Conservation (phyloP, 768 basidiomycete species). For the Termitomyces sp. region DNA sequence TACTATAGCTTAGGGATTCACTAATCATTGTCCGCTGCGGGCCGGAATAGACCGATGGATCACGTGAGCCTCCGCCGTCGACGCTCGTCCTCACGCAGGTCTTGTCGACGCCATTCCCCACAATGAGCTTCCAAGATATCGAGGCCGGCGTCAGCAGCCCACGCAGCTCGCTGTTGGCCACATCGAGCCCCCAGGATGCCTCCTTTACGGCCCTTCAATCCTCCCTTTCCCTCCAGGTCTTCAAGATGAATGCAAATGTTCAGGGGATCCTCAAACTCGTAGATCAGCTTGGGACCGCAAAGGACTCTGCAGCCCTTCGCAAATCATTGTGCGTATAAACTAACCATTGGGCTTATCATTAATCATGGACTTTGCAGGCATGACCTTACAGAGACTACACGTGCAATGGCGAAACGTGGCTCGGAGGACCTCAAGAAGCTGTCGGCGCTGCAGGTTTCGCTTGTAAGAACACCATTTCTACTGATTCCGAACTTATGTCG, state of each 20-base stretch:
- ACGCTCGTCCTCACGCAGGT: not conserved
- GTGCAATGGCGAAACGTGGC: slow-evolving; percentile 91
- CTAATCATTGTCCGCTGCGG: no score
- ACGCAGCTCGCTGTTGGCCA: slow-evolving; percentile 26
- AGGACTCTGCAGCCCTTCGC: slow-evolving; percentile 76
- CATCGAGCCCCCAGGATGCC: slow-evolving; percentile 58
- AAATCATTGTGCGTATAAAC: slow-evolving; percentile 73
- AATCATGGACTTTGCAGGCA: slow-evolving; percentile 47
- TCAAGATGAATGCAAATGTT: slow-evolving; percentile 98
- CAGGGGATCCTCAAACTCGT: slow-evolving; percentile 94
- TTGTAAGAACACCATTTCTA: slow-evolving; percentile 40
- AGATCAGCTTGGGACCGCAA: slow-evolving; percentile 86
- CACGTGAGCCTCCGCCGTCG: not conserved
- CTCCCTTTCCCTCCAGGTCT: slow-evolving; percentile 86
- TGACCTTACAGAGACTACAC: slow-evolving; percentile 91
- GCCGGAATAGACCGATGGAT: not conserved
- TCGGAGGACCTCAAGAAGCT: slow-evolving; percentile 92
- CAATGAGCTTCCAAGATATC: slow-evolving; percentile 57
- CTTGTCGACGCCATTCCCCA: slow-evolving; percentile 4
- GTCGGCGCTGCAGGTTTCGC: slow-evolving; percentile 56
- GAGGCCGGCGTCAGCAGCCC: slow-evolving; percentile 43
- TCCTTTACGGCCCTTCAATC: slow-evolving; percentile 74
- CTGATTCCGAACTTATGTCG: not conserved
- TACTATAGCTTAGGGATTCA: no score
- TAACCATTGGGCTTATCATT: not conserved